Percentiles rank a stretch among this genome's conserved stretches.
These are phyloP conservation scores for Flagelloscypha sp. DNA, from an alignment of 768 basidiomycete genomes.

Conservation along the genomic window DNA sequence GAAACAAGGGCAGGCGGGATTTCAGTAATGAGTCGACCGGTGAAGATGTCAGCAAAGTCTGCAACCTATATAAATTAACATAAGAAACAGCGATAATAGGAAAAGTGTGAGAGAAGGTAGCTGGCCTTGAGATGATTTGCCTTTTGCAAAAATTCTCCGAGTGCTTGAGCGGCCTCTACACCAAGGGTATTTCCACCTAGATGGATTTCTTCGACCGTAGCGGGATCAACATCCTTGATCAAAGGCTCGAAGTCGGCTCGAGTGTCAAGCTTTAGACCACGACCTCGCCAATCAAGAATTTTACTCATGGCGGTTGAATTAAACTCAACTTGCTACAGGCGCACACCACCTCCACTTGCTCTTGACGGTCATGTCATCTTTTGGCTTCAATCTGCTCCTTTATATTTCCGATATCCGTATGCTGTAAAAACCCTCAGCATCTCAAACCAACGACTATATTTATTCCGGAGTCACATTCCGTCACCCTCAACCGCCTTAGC, in stretches of 20 bases:
- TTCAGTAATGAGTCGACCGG: conserved; percentile 89
- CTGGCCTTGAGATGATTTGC: conserved; percentile 64
- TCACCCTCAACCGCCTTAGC: no score
- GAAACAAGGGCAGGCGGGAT: conserved; percentile 86
- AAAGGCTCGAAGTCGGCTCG: conserved; percentile 68
- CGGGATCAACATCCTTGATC: conserved; percentile 55
- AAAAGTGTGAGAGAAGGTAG: conserved; percentile 1
- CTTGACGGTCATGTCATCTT: no score
- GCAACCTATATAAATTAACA: conserved; percentile 55
- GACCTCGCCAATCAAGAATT: no score
- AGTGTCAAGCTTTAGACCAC: conserved; percentile 74
- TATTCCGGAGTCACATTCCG: no score
- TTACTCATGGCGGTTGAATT: no score
- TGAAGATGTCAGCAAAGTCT: conserved; percentile 97
- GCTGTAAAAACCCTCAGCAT: no score
- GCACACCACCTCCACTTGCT: no score
- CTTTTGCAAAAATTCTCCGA: conserved; percentile 70
- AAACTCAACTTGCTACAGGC: no score
- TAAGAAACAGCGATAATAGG: conserved; percentile 4
- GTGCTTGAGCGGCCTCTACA: conserved; percentile 77
- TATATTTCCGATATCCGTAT: no score
- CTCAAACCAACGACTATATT: no score
- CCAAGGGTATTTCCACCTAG: conserved; percentile 93
- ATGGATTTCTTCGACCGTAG: conserved; percentile 76
- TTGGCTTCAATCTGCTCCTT: no score